Conservation (phyloP, 257 asterid species). For the Solanum piurae region DNA sequence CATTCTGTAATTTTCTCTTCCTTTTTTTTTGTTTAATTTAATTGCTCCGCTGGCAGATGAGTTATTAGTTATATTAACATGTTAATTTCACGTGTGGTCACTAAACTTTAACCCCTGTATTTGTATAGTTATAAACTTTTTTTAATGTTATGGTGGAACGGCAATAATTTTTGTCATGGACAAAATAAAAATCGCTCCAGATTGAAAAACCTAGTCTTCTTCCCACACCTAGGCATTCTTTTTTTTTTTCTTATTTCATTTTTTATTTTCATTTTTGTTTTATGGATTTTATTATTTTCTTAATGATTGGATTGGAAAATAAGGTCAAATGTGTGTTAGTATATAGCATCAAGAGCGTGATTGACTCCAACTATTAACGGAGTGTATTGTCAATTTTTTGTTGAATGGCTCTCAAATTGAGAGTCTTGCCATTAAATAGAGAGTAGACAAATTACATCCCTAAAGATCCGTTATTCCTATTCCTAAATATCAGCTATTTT, state of each 20-base stretch:
- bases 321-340: not conserved
- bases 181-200: not conserved
- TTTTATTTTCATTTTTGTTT: not conserved
- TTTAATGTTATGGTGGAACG: not conserved
- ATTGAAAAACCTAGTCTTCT: not conserved
- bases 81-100: not conserved
- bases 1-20: not conserved
- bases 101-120: not conserved
- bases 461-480: not conserved
- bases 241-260: not conserved
- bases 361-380: not conserved
- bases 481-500: not conserved
- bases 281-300: not conserved
- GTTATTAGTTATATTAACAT: not conserved
- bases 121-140: not conserved
- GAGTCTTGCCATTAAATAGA: not conserved
- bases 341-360: not conserved
- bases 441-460: not conserved
- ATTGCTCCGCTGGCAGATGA: not conserved
- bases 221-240: not conserved
- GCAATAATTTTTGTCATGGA: not conserved
- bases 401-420: not conserved
- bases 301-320: not conserved
- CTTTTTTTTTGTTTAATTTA: not conserved
- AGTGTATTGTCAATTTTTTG: not conserved